Conservation (phyloP, 2,329 filamentous ascomycete genomes). For the Diaporthe vaccinii region DNA sequence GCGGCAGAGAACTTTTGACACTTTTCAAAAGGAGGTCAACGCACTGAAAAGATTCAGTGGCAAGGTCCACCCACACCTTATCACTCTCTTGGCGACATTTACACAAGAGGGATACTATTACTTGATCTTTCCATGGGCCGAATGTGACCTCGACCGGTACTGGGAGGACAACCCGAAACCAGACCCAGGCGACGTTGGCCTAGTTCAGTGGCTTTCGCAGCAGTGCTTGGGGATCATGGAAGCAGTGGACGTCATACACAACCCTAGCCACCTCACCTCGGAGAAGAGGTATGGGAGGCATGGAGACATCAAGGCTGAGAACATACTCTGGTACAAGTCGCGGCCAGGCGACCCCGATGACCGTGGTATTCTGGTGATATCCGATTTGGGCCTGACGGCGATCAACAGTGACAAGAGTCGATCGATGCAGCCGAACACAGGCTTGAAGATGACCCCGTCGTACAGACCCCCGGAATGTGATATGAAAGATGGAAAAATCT, state of each 20-base stretch:
- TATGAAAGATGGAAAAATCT: neutral
- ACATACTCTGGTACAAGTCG: conserved; percentile 43
- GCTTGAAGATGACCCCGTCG: conserved; percentile 9
- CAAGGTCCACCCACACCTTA: conserved; percentile 13
- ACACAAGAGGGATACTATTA: neutral
- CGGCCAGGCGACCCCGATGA: neutral
- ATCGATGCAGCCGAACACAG: conserved; percentile 29
- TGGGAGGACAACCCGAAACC: neutral
- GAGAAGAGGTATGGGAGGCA: conserved; percentile 36
- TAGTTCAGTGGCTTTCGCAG: conserved; percentile 28
- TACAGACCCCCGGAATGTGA: conserved; percentile 40
- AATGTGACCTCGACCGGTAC: conserved; percentile 16
- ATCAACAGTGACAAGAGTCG: conserved; percentile 34
- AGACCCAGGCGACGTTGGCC: neutral
- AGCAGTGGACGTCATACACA: conserved; percentile 29
- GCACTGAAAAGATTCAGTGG: conserved; percentile 25
- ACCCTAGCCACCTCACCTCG: neutral
- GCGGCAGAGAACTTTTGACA: neutral
- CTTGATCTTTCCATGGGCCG: conserved; percentile 35
- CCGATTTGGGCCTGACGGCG: conserved; percentile 36
- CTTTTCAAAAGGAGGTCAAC: neutral
- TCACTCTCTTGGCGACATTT: conserved; percentile 31
- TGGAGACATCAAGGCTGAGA: conserved; percentile 45
- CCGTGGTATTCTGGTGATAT: conserved; percentile 31
- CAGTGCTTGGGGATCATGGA: conserved; percentile 31